Percentiles rank a stretch among this genome's conserved stretches.
These are phyloP conservation scores for Coniosporium apollinis DNA, from an alignment of 495 filamentous ascomycete genomes.

Conservation along the genomic window DNA sequence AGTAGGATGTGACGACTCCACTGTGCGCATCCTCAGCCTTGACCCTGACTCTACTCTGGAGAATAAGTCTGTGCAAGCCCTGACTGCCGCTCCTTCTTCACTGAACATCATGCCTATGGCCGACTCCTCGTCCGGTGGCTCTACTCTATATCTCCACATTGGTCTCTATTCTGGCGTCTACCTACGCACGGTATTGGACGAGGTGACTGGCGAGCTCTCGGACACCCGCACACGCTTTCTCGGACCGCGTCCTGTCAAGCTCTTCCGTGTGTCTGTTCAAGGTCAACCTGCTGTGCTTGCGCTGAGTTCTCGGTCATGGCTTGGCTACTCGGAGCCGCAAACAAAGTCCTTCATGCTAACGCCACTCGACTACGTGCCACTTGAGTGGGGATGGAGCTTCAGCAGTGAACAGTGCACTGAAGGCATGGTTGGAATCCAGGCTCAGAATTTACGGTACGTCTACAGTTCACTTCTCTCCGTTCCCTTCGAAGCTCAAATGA, in stretches of 20 bases:
- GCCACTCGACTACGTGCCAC: conserved; percentile 67
- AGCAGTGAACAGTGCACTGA: conserved; percentile 83
- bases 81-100: conserved; percentile 76
- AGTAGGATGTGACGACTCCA: conserved; percentile 92
- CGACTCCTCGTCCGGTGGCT: conserved; percentile 65
- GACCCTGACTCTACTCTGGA: conserved; percentile 82
- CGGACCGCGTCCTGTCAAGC: conserved; percentile 69
- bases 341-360: conserved; percentile 81
- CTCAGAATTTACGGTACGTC: conserved; percentile 71
- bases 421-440: conserved; percentile 92
- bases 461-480: conserved; percentile 14
- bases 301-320: conserved; percentile 77
- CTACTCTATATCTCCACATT: conserved; percentile 82
- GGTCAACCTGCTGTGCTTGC: conserved; percentile 77
- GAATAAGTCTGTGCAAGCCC: conserved; percentile 80
- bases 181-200: conserved; percentile 81
- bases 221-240: conserved; percentile 90
- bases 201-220: conserved; percentile 82
- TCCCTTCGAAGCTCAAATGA: too few species aligned
- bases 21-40: conserved; percentile 78
- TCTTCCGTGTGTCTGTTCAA: conserved; percentile 75
- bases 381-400: conserved; percentile 93
- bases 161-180: conserved; percentile 92
- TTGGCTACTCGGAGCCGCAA: conserved; percentile 74
- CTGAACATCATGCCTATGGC: conserved; percentile 90